Percentiles rank a stretch among this genome's conserved stretches.
Conservation (phyloP, 1,284 basidiomycete genomes). For the Leccinum ponderosum region DNA sequence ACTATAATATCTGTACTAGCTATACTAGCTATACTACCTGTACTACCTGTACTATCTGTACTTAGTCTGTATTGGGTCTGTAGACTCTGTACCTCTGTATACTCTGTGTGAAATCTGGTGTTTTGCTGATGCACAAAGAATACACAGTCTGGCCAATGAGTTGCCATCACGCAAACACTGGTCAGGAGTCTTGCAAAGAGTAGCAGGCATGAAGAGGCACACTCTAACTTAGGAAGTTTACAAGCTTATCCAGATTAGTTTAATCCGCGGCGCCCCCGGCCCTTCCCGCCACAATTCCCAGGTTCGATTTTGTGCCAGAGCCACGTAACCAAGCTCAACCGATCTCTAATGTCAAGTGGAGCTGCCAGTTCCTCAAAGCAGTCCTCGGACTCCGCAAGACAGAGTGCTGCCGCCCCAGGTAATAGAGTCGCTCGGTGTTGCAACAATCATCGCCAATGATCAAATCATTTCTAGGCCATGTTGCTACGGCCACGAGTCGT, state of each 20-base stretch:
- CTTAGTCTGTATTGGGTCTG: too few species aligned
- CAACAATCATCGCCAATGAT: neutral
- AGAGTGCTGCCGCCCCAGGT: neutral
- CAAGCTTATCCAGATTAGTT: neutral
- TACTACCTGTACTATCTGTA: too few species aligned
- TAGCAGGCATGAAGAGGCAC: neutral
- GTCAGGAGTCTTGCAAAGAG: neutral
- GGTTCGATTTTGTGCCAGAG: neutral
- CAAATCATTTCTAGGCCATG: neutral
- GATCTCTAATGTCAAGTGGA: neutral
- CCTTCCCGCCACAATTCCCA: neutral
- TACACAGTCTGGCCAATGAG: neutral
- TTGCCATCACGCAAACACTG: neutral
- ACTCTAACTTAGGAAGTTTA: too few species aligned
- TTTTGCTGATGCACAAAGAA: neutral
- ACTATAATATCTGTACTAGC: too few species aligned
- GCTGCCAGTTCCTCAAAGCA: neutral
- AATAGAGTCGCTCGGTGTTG: neutral
- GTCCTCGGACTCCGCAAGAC: neutral
- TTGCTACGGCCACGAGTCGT: neutral
- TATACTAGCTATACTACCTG: too few species aligned
- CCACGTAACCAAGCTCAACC: neutral
- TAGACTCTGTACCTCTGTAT: too few species aligned
- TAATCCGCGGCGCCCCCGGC: neutral
- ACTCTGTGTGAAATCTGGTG: too few species aligned